Evolutionary conservation across 2,329 filamentous ascomycete species (phyloP).

Genomic region (Alternaria consortialis): DNA sequence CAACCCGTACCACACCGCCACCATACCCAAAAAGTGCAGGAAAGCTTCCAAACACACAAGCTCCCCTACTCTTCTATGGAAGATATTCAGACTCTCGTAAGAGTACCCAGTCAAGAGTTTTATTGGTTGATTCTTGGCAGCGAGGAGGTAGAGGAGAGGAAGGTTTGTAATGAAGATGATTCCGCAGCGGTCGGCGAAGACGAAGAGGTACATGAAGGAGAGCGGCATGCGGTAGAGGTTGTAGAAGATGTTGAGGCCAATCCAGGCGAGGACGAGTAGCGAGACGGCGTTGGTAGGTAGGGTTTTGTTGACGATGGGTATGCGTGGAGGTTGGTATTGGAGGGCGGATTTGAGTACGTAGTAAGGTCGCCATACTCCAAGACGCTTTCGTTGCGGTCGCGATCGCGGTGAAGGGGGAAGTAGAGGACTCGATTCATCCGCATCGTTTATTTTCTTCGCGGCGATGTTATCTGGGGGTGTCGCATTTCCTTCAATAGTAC

Average conservation of each 20-base stretch:
- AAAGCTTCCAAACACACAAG: conserved; percentile 67
- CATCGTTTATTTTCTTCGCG: conserved; percentile 28
- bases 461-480: conserved; percentile 41
- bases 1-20: conserved; percentile 63
- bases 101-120: conserved; percentile 69
- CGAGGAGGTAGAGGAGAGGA: conserved; percentile 67
- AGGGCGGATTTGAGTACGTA: conserved; percentile 47
- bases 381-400: conserved; percentile 7
- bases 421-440: conserved; percentile 47
- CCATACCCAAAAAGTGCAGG: conserved; percentile 65
- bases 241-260: conserved; percentile 67
- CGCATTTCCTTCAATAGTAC: conserved; percentile 47
- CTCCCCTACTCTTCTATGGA: conserved; percentile 71
- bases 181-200: conserved; percentile 67
- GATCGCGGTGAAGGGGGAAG: conserved; percentile 26
- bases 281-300: conserved; percentile 67
- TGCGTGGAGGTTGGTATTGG: conserved; percentile 65
- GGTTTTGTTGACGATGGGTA: conserved; percentile 66
- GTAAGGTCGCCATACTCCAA: conserved; percentile 28
- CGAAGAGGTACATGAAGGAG: conserved; percentile 61
- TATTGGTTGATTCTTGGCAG: conserved; percentile 72
- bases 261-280: conserved; percentile 61
- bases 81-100: conserved; percentile 72
- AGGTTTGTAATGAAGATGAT: conserved; percentile 62
- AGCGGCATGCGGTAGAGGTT: conserved; percentile 63